Evolutionary conservation across 2,329 filamentous ascomycete species (phyloP).

Genomic region (Pestalotiopsis fici): DNA sequence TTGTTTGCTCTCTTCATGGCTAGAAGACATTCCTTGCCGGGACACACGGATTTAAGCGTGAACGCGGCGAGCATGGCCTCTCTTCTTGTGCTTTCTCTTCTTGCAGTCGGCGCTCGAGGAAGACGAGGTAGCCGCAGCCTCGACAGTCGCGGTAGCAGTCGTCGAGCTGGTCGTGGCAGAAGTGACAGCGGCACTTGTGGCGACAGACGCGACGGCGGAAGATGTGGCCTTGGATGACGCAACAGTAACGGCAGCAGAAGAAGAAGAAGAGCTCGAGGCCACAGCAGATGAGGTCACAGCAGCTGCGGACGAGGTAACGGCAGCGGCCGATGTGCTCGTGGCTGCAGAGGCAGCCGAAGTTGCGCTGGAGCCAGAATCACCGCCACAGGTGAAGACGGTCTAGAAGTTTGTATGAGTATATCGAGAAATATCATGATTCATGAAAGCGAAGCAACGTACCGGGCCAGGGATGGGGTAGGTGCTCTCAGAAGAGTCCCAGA

Average conservation of each 20-base stretch:
- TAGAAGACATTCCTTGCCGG: too few relatives aligned
- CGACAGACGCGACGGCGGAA: background rate
- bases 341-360: background rate
- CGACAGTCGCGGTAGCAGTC: background rate
- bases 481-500: conserved; percentile 1
- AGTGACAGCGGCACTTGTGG: background rate
- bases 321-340: background rate
- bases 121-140: background rate
- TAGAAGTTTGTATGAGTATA: background rate
- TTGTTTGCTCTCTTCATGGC: too few relatives aligned
- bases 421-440: too few relatives aligned
- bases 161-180: background rate
- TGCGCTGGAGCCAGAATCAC: background rate
- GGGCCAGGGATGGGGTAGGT: conserved; percentile 9
- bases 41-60: background rate
- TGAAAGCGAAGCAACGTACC: background rate
- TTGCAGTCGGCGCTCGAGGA: background rate
- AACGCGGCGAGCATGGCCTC: background rate
- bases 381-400: background rate
- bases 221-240: background rate
- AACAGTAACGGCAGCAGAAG: background rate
- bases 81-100: background rate
- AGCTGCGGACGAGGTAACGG: background rate
- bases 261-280: background rate
- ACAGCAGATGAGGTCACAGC: background rate